Base-by-base conservation (phyloP, 495 filamentous ascomycete genomes). In the Penicillium malachiteum region DNA sequence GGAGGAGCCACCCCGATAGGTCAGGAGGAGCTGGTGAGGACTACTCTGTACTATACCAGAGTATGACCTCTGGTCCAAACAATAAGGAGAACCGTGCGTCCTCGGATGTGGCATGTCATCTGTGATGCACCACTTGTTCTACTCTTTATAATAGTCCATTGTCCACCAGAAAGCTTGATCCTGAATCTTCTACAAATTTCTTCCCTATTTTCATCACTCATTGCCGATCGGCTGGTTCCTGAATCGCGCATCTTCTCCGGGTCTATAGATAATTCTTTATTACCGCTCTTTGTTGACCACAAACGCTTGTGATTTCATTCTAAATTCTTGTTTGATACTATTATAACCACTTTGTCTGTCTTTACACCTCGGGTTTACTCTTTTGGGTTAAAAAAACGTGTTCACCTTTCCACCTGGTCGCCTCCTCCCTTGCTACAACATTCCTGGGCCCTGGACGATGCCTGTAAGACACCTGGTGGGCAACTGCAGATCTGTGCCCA, bases 391-490 rank as follows among this genome's bases (percentile, higher is more conserved):
- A 32, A 46, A 21, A 46, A 12, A 13, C 30, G 17, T 13, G 42
- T 44, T 44, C 9, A 38, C 7, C 18, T 30, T 34, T 51, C 38
- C 17, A 8, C 33, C 45, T 11, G 21, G 21, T 26, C 34, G 5
- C 34, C 34, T 38, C 50, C 16, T 54, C 60, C 56, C 56, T 59
- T 58, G 52, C 52, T 59, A 35, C 60, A 63, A 35, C 60, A 63
- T 63, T 63, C 60, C 60, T 42, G n/a, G 37, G 42, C 41, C 56
- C 60, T 56, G 45, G 60, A 59, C 60, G 56, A 63, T 63, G 60
- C 60, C 60, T 54, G 41, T 12, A 35, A 37, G 34, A n/a, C 11
- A 40, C 48, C 14, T 38, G 21, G 35, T 39, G 35, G 45, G 48
- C 56, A 63, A 56, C 54, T 32, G 30, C 16, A 59, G 35, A 59